Base-by-base conservation (phyloP, 495 filamentous ascomycete species). In the Hypoxylon lenormandii region DNA sequence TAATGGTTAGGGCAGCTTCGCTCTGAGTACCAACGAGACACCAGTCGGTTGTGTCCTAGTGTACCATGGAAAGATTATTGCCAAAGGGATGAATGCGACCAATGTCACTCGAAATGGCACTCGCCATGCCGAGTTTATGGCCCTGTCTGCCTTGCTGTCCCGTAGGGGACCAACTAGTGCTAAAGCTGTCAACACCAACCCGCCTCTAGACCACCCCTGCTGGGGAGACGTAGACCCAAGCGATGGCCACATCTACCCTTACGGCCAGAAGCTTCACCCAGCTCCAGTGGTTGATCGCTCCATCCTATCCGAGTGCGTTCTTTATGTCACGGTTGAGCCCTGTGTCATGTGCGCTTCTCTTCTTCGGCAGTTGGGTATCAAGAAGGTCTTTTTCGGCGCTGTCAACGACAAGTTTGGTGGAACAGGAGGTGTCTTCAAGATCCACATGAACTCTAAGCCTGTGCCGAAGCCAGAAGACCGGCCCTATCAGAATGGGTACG, bases 301-400 rank as follows among this genome's bases (percentile, higher is more conserved):
- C 6, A 82, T 92, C 54, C 82, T 98, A 66, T 73, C 78, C 22
- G 85, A 91, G 38, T 92, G 90, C 42, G 88, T 90, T 70, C 85
- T 98, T 26, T 98, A 98, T 76, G 95, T 98, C 30, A 98, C 95
- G 0, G 94, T 98, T 50, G 95, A 98, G 76, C 95, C 95, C 1
- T 98, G 95, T 76, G 89, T 98, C 72, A 98, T 98, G 95, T 98
- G 95, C 74, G 94, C 95, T 1, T 93, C 92, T n/a, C 85, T 93
- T 23, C 84, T 98, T 28, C 88, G 91, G 26, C 96, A 98, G 76
- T 87, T 92, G 53, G 83, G 85, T 5, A 90, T 98, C 73, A 84
- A 89, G 55, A 87, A 85, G 53, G 95, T 98, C 1, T 97, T 91
- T 78, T 98, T 91, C 77, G 96, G 95, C n/a, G 96, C 93, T 61